These are phyloP conservation scores for Xerocomellus chrysenteron DNA, from an alignment of 768 basidiomycete genomes.

Conservation along the genomic window DNA sequence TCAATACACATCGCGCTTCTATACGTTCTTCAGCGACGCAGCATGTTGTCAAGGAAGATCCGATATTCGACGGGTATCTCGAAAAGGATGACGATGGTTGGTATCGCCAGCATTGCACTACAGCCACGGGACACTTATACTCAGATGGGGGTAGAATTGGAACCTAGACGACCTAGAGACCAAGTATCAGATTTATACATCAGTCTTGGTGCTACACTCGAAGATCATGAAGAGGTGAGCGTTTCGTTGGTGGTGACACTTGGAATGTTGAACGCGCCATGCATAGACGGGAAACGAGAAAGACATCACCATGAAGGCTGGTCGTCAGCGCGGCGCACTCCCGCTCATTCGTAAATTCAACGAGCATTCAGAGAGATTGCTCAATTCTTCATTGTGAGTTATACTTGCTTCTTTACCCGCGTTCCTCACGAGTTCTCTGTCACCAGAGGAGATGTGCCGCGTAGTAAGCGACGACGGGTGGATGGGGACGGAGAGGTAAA, in stretches of 20 bases:
- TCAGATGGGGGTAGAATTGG: conserved; percentile 51
- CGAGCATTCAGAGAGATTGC: conserved; percentile 88
- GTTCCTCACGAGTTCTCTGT: neutral
- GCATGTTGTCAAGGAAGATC: conserved; percentile 85
- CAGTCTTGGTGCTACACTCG: conserved; percentile 82
- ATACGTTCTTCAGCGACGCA: conserved; percentile 84
- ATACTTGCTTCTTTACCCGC: neutral
- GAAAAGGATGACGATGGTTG: conserved; percentile 93
- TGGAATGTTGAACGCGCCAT: neutral
- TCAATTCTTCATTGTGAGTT: conserved; percentile 76
- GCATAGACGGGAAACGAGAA: conserved; percentile 80
- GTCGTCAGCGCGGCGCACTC: conserved; percentile 80
- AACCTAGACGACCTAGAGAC: conserved; percentile 69
- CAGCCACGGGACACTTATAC: neutral
- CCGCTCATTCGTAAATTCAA: conserved; percentile 94
- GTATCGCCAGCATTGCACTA: conserved; percentile 19
- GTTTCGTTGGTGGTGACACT: neutral
- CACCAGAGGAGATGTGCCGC: conserved; percentile 52
- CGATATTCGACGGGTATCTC: conserved; percentile 95
- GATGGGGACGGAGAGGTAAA: conserved; percentile 47
- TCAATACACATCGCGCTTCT: conserved; percentile 92
- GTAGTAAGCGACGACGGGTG: conserved; percentile 60
- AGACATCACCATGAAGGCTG: conserved; percentile 95
- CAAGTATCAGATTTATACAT: conserved; percentile 75
- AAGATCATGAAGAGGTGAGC: conserved; percentile 85